Evolutionary conservation across 2,329 filamentous ascomycete species (phyloP), one percentile per base, ranked within the genome.

Genomic region (Didymellaceae sp.): DNA sequence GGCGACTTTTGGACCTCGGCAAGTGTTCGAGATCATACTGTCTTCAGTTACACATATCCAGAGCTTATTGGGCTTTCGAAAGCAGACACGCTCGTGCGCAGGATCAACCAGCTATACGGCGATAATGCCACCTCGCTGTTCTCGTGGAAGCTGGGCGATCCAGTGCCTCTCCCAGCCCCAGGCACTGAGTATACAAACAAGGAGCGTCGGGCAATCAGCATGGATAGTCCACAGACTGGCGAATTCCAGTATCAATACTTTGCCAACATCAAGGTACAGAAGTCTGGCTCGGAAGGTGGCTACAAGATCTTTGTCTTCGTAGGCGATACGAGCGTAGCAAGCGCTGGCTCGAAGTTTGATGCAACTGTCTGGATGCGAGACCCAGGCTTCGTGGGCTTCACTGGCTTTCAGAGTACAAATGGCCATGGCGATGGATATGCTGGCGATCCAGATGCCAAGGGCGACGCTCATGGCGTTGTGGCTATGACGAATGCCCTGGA

Each of bases 31-130:
- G 77, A 81, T 31, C 83, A 82, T 6, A 77, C 78, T 20, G 75
- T 75, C 1, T 89, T 94, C 69, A 86, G 86, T 11, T 94, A 94
- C 68, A 86, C 84, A 0, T 95, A 95, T 65, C 78, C 84, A 0
- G 90, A 93, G 59, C 82, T 85, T 24, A 60, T 57, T 7, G 55
- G 44, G 13, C 44, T 61, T 11, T 61, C 58, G 43, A 74, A 68
- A 7, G 52, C 52, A 26, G 45, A 67, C 21, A 64, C 72, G 0
- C 72, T 80, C 5, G 77, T 86, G 21, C 71, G 72, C 1, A 70
- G 78, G 1, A 78, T 92, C 59, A 90, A 89, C 63, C 72, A 66
- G 2, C 74, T 88, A 0, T 88, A 89, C 63, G 83, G 83, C 2
- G 66, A 68, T 28, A 77, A 54, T n/a, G 61, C 62, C 13, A 73